A percentile compares a stretch with the other conserved stretches of the same genome.
Evolutionary conservation across 2,329 filamentous ascomycete species (phyloP).

Genomic region (Cladorrhinum sp.): DNA sequence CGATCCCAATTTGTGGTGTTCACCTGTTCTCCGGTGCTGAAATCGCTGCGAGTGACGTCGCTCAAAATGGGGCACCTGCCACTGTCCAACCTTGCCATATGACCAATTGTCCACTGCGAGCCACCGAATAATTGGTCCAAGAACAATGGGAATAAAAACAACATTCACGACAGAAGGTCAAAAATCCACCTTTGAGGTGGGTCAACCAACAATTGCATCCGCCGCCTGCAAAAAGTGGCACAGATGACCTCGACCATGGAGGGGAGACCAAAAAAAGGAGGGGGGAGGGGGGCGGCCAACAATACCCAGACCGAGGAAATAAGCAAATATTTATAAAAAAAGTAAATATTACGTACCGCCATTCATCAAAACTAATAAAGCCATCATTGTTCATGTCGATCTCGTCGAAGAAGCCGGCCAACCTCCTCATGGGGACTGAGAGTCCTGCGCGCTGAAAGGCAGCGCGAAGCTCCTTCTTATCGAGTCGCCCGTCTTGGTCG

Average conservation of each 20-base stretch:
- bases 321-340: conserved; percentile 7
- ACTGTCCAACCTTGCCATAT: background rate
- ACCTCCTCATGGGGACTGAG: conserved; percentile 69
- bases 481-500: conserved; percentile 80
- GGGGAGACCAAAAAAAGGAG: conserved; percentile 6
- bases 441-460: conserved; percentile 80
- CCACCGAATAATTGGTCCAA: background rate
- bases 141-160: conserved; percentile 1
- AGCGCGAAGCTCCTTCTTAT: conserved; percentile 75
- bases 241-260: background rate
- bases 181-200: conserved; percentile 13
- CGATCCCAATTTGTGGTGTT: background rate
- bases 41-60: background rate
- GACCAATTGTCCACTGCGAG: background rate
- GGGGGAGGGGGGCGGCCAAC: conserved; percentile 5
- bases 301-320: conserved; percentile 9
- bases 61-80: conserved; percentile 2
- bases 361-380: conserved; percentile 86
- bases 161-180: background rate
- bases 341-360: conserved; percentile 73
- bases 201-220: background rate
- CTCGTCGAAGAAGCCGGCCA: conserved; percentile 83
- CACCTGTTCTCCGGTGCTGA: background rate
- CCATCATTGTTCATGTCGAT: conserved; percentile 89
- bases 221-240: conserved; percentile 1